A percentile compares a stretch with the other conserved stretches of the same genome.
Conservation (phyloP, 2,329 filamentous ascomycete genomes). For the Aureobasidium sp. region DNA sequence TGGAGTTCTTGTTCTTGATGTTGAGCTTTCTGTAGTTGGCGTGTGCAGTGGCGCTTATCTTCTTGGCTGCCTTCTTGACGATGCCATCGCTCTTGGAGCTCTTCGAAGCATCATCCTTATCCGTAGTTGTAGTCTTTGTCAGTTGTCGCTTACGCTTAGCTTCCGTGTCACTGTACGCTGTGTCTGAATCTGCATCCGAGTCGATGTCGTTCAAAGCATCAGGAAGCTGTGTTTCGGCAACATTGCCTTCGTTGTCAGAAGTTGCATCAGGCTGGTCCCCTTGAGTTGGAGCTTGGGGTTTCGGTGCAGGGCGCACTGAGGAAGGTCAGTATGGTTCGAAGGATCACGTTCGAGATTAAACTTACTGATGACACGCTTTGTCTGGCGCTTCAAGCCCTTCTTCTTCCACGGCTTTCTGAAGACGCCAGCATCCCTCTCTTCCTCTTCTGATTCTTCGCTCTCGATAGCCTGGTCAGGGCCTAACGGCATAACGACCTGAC, state of each 20-base stretch:
- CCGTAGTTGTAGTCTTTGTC: conserved; percentile 12
- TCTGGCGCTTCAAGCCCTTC: conserved; percentile 75
- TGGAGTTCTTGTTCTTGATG: conserved; percentile 41
- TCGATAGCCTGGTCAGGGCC: conserved; percentile 34
- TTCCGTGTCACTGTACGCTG: conserved; percentile 11
- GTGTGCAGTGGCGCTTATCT: conserved; percentile 38
- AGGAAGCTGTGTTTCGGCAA: conserved; percentile 11
- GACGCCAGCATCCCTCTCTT: conserved; percentile 43
- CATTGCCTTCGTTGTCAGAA: conserved; percentile 2
- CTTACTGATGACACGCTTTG: conserved; percentile 52
- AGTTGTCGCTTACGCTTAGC: conserved; percentile 1
- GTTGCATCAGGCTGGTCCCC: not conserved
- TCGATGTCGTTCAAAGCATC: not conserved
- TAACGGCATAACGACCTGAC: conserved; percentile 35
- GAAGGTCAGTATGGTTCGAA: not conserved
- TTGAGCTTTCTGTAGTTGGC: conserved; percentile 42
- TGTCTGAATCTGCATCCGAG: not conserved
- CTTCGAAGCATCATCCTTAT: conserved; percentile 16
- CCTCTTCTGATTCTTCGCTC: conserved; percentile 51
- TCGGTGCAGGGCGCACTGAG: conserved; percentile 22
- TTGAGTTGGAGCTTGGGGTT: conserved; percentile 18
- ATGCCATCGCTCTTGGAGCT: conserved; percentile 13
- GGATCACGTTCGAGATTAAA: not conserved
- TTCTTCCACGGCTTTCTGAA: conserved; percentile 66
- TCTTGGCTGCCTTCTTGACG: conserved; percentile 32